A percentile compares a stretch with the other conserved stretches of the same genome.
phyloP scores from a whole-genome alignment of 1,139 yeast species.

The Pichia sp. region DNA sequence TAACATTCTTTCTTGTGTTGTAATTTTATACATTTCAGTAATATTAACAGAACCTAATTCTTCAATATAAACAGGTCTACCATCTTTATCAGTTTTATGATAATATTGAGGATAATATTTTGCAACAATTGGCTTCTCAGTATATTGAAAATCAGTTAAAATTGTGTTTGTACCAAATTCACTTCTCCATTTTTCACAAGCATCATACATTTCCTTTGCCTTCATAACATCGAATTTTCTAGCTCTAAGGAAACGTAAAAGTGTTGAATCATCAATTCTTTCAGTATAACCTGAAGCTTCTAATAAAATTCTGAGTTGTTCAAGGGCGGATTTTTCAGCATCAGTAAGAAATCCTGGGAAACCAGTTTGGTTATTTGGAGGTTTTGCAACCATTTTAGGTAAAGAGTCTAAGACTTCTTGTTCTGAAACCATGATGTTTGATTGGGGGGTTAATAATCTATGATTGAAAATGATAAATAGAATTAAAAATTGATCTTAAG shows the following conservation, averaged over 20 bases:
- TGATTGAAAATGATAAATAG: neutral
- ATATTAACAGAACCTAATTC: slow-evolving; percentile 89
- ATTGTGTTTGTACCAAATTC: slow-evolving; percentile 85
- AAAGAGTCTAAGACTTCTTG: slow-evolving; percentile 24
- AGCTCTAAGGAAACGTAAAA: slow-evolving; percentile 84
- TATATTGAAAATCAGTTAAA: slow-evolving; percentile 78
- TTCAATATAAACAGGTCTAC: slow-evolving; percentile 92
- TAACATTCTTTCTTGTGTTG: slow-evolving; percentile 94
- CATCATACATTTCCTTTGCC: slow-evolving; percentile 76
- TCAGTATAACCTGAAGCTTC: slow-evolving; percentile 59
- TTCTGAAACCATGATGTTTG: slow-evolving; percentile 14
- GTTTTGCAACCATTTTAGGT: slow-evolving; percentile 48
- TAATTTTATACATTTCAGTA: slow-evolving; percentile 85
- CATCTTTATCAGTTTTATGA: slow-evolving; percentile 94
- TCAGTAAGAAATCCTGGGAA: slow-evolving; percentile 75
- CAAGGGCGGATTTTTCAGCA: slow-evolving; percentile 57
- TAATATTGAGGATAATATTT: slow-evolving; percentile 92
- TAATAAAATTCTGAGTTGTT: slow-evolving; percentile 52
- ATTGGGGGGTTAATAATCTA: neutral
- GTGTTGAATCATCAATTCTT: slow-evolving; percentile 83
- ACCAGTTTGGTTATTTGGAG: slow-evolving; percentile 57
- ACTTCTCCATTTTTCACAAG: slow-evolving; percentile 89
- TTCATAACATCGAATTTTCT: slow-evolving; percentile 82
- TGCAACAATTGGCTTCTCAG: slow-evolving; percentile 86
- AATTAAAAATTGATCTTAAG: no score